A percentile compares a stretch with the other conserved stretches of the same genome.
Evolutionary conservation across 805 yeast genomes (phyloP).

Genomic region (Zygosaccharomyces gambellarensis): DNA sequence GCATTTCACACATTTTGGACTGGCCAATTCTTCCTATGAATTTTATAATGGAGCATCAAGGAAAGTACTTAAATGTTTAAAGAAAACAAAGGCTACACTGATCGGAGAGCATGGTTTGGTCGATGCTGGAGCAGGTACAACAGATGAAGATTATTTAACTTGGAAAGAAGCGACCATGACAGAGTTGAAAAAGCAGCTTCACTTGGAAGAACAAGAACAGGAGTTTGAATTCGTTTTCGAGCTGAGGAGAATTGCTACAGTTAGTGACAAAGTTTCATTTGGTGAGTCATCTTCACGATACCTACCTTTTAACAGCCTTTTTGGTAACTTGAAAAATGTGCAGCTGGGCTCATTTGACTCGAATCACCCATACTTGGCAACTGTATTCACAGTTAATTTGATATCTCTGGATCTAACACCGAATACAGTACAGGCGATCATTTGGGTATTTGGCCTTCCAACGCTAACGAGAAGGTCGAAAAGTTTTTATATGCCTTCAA

Average conservation of each 20-base stretch:
- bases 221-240: conserved; percentile 66
- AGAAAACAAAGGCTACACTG: conserved; percentile 62
- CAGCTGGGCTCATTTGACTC: conserved; percentile 73
- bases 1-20: conserved; percentile 74
- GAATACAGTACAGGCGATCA: conserved; percentile 95
- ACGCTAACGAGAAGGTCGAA: conserved; percentile 69
- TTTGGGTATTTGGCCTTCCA: conserved; percentile 93
- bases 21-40: conserved; percentile 94
- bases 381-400: conserved; percentile 89
- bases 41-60: conserved; percentile 80
- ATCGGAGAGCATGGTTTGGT: conserved; percentile 81
- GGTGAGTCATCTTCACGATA: conserved; percentile 79
- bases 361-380: conserved; percentile 77
- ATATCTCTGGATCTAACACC: conserved; percentile 65
- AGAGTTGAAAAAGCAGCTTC: conserved; percentile 54
- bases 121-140: conserved; percentile 90
- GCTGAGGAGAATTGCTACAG: conserved; percentile 39
- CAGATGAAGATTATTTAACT: conserved; percentile 89
- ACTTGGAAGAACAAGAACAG: conserved; percentile 74
- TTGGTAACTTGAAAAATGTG: conserved; percentile 34
- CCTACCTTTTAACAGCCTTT: conserved; percentile 36
- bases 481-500: conserved; percentile 61
- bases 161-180: conserved; percentile 85
- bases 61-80: conserved; percentile 47
- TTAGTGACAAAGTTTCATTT: conserved; percentile 44